Evolutionary conservation across 2,329 filamentous ascomycete species (phyloP), one percentile per base, ranked within the genome.

Genomic region (Penicillium sp.): DNA sequence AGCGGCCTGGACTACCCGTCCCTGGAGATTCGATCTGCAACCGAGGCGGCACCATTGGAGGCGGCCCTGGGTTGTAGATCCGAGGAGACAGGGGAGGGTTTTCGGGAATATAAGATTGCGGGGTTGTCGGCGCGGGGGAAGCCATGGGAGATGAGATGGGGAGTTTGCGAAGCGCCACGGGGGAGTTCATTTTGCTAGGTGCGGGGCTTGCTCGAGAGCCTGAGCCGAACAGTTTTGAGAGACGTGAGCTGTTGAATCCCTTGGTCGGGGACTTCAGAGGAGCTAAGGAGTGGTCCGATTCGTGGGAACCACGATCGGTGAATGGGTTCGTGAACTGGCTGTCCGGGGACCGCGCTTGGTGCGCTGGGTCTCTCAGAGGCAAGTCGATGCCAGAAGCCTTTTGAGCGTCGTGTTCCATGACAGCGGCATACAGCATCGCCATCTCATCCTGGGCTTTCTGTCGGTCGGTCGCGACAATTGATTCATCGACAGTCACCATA

Each of bases 381-480:
- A 64, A 53, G 21, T 66, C 58, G 6, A 64, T 43, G 10, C 56
- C 62, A 1, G 67, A 62, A 13, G 68, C 65, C 56, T 78, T 81
- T 59, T 78, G 75, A 43, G 80, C 81, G 60, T 97, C 92, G 65
- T 96, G 90, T 72, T 92, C 91, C 86, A 96, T 89, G 60, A 96
- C 92, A 63, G 92, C 89, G 58, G 87, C 91, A 75, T 97, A 97
- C 71, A 97, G 86, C 65, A 90, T 86, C 72, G 96, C 92, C 73
- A 97, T 86, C 71, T 96, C 90, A 61, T 87, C 81, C 72, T 94
- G 87, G 59, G 90, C 86, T 77, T 88, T 87, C 67, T 83, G 81
- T 70, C 83, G 85, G 74, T 96, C 90, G 56, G 84, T 83, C 55
- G 88, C 84, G 22, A 97, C 83, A 14, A 96, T 83, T 55, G 82